These are phyloP conservation scores for Rhazya stricta DNA, from an alignment of 257 asterid genomes.

Conservation along the genomic window DNA sequence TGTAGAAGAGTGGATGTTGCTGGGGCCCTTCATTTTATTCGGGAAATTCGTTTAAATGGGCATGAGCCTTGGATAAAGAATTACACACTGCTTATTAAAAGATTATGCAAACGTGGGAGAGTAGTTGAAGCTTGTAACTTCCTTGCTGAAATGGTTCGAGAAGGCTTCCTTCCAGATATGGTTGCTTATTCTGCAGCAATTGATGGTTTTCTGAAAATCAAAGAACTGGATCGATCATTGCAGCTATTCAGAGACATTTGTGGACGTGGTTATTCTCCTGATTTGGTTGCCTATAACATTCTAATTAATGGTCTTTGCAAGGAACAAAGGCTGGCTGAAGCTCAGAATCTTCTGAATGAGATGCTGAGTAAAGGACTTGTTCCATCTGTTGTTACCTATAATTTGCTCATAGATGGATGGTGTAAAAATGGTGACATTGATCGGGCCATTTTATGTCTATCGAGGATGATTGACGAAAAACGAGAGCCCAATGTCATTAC, in stretches of 20 bases:
- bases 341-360: conserved; percentile 52
- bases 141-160: conserved; percentile 51
- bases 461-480: conserved; percentile 51
- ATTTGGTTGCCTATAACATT: conserved; percentile 70
- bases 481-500: conserved; percentile 68
- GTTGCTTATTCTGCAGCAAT: conserved; percentile 70
- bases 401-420: conserved; percentile 80
- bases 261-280: conserved; percentile 64
- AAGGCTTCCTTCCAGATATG: conserved; percentile 71
- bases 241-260: conserved; percentile 61
- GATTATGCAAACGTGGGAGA: conserved; percentile 57
- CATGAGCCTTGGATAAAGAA: conserved; percentile 88
- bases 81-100: conserved; percentile 59
- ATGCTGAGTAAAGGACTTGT: conserved; percentile 64
- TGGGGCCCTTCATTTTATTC: conserved; percentile 55
- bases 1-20: conserved; percentile 54
- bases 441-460: conserved; percentile 41
- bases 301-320: conserved; percentile 72
- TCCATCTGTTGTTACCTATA: conserved; percentile 86
- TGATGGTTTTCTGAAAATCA: conserved; percentile 56
- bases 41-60: conserved; percentile 68
- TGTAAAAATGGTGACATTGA: conserved; percentile 60
- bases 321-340: conserved; percentile 48
- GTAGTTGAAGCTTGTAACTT: conserved; percentile 59
- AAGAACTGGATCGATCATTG: conserved; percentile 50